Evolutionary conservation across 768 basidiomycete genomes (phyloP), one percentile per base, ranked within the genome.

Genomic region (Nevesoporus exiguus): DNA sequence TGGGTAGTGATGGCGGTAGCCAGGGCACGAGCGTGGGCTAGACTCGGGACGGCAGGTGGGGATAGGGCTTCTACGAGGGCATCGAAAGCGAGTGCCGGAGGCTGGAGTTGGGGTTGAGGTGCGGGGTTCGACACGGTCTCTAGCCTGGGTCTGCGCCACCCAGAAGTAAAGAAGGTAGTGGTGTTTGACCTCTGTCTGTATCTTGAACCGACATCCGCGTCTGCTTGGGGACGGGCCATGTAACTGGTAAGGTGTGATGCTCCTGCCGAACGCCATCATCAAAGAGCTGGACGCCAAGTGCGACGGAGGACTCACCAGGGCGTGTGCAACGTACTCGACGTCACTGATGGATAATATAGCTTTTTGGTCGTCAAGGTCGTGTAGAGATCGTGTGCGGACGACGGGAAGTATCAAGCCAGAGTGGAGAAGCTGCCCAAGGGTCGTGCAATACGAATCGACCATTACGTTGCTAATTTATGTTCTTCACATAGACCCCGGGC

Each of bases 1-100:
- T 75, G 72, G 4, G 72, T 76, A 7, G 77, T 64, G 44, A 90
- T 74, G 9, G 73, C 58, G 21, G 65, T 70, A 0, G 83, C 81
- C n/a, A 90, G 75, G 30, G 78, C 64, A 14, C 85, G 81, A 8
- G 88, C 87, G 63, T 85, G 78, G 13, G 68, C 59, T 5, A 88
- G 71, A 57, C 85, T 88, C 5, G 90, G 89, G 8, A 88, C 87
- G 7, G 77, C 74, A 34, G 79, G 80, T 11, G 79, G 76, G 7
- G 77, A 73, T 37, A 80, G 64, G 17, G 70, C 69, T 46, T 76
- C 72, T n/a, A 80, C 67, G 37, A 80, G 71, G 21, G 64, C 72
- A 34, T 87, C 86, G 39, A 76, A 68, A 13, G 76, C 47, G 34
- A 62, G 56, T 14, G 58, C 15, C 34, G 57, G 53, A 33, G 56